Percentiles rank a stretch among this genome's conserved stretches.
These are phyloP conservation scores for Sporothrix euskadiensis DNA, from an alignment of 2,329 filamentous ascomycete genomes.

Conservation along the genomic window DNA sequence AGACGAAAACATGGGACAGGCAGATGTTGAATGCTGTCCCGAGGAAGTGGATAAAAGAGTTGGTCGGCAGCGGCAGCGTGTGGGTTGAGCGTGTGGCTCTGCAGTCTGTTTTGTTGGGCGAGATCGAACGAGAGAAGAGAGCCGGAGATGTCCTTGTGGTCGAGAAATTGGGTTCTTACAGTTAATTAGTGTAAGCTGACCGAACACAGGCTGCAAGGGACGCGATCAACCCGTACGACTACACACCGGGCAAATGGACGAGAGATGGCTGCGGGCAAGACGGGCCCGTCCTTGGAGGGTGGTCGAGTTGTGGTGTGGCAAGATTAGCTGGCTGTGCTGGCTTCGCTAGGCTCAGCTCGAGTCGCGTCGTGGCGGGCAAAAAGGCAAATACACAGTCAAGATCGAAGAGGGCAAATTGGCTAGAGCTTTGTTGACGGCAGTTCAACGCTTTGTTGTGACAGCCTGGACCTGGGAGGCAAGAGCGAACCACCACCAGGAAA, in stretches of 20 bases:
- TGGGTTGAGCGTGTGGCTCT: background rate
- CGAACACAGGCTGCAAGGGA: background rate
- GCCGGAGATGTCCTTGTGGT: background rate
- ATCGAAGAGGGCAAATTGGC: background rate
- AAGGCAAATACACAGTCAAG: background rate
- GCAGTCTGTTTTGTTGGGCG: background rate
- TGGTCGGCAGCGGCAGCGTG: background rate
- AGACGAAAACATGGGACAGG: background rate
- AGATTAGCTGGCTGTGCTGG: background rate
- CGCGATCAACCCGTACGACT: slow-evolving; percentile 12
- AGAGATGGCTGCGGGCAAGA: background rate
- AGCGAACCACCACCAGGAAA: background rate
- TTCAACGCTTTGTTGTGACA: slow-evolving; percentile 10
- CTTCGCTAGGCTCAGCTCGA: background rate
- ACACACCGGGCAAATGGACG: background rate
- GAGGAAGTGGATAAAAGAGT: background rate
- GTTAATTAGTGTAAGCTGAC: background rate
- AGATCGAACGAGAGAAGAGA: background rate
- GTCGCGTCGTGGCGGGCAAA: background rate
- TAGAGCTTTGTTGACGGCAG: slow-evolving; percentile 12
- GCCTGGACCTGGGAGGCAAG: slow-evolving; percentile 6
- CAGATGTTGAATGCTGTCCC: background rate
- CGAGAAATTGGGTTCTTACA: background rate
- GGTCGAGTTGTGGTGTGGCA: background rate
- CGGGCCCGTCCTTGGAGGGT: background rate